These are phyloP conservation scores for Clonostachys sp. DNA, from an alignment of 2,329 filamentous ascomycete species.

Conservation along the genomic window DNA sequence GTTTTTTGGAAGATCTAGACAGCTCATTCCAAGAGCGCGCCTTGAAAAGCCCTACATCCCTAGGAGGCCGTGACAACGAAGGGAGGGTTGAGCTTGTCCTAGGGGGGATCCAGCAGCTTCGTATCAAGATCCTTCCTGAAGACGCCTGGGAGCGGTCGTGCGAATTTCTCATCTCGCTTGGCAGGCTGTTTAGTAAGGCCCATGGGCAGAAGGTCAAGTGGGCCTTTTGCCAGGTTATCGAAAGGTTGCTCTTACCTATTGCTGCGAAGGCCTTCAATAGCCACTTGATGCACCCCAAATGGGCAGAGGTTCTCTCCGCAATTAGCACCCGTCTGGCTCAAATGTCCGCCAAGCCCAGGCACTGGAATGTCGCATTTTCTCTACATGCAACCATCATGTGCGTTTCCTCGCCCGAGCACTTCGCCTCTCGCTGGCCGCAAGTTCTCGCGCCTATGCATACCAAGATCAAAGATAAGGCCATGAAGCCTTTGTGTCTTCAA, in stretches of 20 bases:
- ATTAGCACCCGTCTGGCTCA: constrained; percentile 75
- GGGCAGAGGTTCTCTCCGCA: constrained; percentile 78
- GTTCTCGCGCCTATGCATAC: constrained; percentile 73
- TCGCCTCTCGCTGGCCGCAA: constrained; percentile 81
- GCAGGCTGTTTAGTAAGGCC: constrained; percentile 75
- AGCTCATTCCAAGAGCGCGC: constrained; percentile 71
- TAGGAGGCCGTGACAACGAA: constrained; percentile 63
- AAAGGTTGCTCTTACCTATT: constrained; percentile 80
- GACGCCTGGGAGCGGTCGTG: constrained; percentile 82
- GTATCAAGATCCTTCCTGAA: constrained; percentile 68
- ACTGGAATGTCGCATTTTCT: constrained; percentile 88
- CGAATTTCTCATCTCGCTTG: constrained; percentile 79
- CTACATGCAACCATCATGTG: constrained; percentile 84
- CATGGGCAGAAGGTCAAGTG: constrained; percentile 90
- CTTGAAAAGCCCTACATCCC: constrained; percentile 58
- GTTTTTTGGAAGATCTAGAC: constrained; percentile 79
- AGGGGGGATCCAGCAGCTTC: constrained; percentile 85
- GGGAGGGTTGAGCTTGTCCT: constrained; percentile 82
- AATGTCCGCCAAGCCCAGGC: constrained; percentile 85
- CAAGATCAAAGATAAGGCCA: constrained; percentile 77
- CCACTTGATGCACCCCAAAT: constrained; percentile 76
- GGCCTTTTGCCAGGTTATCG: constrained; percentile 88
- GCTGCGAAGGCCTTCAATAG: constrained; percentile 72
- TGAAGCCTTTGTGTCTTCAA: constrained; percentile 76
- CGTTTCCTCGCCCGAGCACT: constrained; percentile 79